Evolutionary conservation across 2,329 filamentous ascomycete genomes (phyloP).

Genomic region (Aaosphaeria arxii): DNA sequence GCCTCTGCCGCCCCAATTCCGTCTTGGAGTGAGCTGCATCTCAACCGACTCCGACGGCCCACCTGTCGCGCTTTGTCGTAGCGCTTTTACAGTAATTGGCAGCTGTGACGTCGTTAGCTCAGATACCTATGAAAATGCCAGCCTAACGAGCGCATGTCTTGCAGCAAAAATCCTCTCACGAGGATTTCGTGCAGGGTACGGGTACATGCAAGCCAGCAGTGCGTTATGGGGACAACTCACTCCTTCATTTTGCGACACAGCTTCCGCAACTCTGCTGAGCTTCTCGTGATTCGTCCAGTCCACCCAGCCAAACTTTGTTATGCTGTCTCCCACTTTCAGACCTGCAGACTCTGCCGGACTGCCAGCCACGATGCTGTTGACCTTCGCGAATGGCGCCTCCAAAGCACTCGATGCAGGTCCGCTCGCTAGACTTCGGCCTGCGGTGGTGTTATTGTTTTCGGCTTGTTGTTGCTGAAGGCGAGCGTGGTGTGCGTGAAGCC

Average conservation of each 20-base stretch:
- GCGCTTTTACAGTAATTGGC: conserved; percentile 64
- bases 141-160: conserved; percentile 4
- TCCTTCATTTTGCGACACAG: conserved; percentile 84
- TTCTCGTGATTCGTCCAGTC: conserved; percentile 83
- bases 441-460: conserved; percentile 34
- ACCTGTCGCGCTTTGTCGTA: conserved; percentile 46
- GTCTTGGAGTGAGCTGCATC: conserved; percentile 70
- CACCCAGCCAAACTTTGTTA: conserved; percentile 81
- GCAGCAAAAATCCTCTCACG: conserved; percentile 2
- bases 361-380: conserved; percentile 74
- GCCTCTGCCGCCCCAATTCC: conserved; percentile 87
- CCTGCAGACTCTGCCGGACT: conserved; percentile 85
- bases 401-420: conserved; percentile 29
- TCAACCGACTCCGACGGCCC: conserved; percentile 53
- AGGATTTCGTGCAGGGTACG: conserved; percentile 1
- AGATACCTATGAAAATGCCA: conserved; percentile 1
- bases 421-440: conserved; percentile 13
- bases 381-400: conserved; percentile 76
- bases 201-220: conserved; percentile 5
- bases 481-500: conserved; percentile 90
- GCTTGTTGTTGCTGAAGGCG: conserved; percentile 50
- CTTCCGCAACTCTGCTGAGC: conserved; percentile 81
- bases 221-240: conserved; percentile 53
- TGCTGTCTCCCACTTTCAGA: conserved; percentile 73
- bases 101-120: conserved; percentile 50